These are phyloP conservation scores for Chiua virens DNA, from an alignment of 768 basidiomycete species.

Conservation along the genomic window DNA sequence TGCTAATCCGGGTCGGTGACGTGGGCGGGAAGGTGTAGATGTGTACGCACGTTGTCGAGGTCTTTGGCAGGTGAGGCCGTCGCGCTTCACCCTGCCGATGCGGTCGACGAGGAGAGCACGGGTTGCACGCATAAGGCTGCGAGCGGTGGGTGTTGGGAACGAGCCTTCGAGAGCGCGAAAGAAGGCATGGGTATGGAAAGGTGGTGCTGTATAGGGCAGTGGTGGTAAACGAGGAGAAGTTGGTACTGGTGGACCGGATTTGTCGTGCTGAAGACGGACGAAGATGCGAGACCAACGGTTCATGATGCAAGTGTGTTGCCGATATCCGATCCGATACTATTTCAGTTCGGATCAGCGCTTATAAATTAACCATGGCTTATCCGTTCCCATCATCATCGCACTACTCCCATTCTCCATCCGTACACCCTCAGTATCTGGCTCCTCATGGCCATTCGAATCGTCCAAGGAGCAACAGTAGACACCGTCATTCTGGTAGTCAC, in stretches of 20 bases:
- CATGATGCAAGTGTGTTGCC: constrained; percentile 4
- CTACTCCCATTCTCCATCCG: not conserved
- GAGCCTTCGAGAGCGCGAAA: constrained; percentile 68
- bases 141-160: constrained; percentile 72
- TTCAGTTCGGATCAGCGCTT: not conserved
- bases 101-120: constrained; percentile 78
- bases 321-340: constrained; percentile 18
- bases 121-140: constrained; percentile 81
- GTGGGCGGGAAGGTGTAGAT: not conserved
- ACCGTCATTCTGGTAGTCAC: constrained; percentile 1
- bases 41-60: constrained; percentile 67
- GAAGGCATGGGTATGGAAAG: constrained; percentile 83
- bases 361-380: constrained; percentile 19
- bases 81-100: constrained; percentile 65
- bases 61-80: constrained; percentile 76
- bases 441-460: not conserved
- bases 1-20: constrained; percentile 49
- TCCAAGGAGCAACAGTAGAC: constrained; percentile 19
- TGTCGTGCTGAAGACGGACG: constrained; percentile 19
- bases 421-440: constrained; percentile 5
- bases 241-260: constrained; percentile 16
- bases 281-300: constrained; percentile 8
- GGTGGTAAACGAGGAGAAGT: constrained; percentile 14
- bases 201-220: constrained; percentile 59
- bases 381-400: constrained; percentile 21